phyloP scores from a whole-genome alignment of 2,329 filamentous ascomycete species.

The Phialophora verrucosa region DNA sequence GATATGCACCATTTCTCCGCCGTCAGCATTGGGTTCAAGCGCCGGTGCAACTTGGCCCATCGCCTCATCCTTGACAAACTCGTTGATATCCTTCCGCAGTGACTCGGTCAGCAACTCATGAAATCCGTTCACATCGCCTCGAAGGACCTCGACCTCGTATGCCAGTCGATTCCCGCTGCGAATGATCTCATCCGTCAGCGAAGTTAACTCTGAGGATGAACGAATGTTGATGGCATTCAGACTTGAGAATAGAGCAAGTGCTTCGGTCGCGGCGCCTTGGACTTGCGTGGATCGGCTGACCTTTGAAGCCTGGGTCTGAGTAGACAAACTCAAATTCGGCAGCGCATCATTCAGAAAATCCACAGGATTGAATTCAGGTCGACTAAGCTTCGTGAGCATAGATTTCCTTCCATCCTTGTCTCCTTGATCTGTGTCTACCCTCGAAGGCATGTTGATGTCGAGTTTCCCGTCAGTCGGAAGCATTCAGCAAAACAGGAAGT shows the following conservation, averaged over 20 bases:
- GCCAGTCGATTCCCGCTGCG: slow-evolving; percentile 84
- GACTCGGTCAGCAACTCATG: slow-evolving; percentile 77
- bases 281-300: slow-evolving; percentile 65
- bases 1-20: slow-evolving; percentile 21
- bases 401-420: slow-evolving; percentile 9
- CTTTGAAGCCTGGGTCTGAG: slow-evolving; percentile 50
- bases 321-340: slow-evolving; percentile 66
- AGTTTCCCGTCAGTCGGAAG: slow-evolving; percentile 40
- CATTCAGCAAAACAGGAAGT: background rate
- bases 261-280: slow-evolving; percentile 68
- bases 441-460: slow-evolving; percentile 20
- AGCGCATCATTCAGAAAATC: slow-evolving; percentile 83
- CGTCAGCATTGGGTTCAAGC: slow-evolving; percentile 15
- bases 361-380: slow-evolving; percentile 73
- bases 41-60: slow-evolving; percentile 7
- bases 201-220: slow-evolving; percentile 79
- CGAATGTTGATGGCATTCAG: slow-evolving; percentile 87
- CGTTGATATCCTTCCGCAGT: slow-evolving; percentile 72
- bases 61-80: slow-evolving; percentile 68
- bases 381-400: slow-evolving; percentile 24
- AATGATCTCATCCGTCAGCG: slow-evolving; percentile 92
- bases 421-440: slow-evolving; percentile 15
- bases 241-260: slow-evolving; percentile 83
- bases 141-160: slow-evolving; percentile 90
- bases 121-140: slow-evolving; percentile 84